These are phyloP conservation scores for Dactylellina cionopaga DNA, from an alignment of 2,329 filamentous ascomycete species.

Conservation along the genomic window DNA sequence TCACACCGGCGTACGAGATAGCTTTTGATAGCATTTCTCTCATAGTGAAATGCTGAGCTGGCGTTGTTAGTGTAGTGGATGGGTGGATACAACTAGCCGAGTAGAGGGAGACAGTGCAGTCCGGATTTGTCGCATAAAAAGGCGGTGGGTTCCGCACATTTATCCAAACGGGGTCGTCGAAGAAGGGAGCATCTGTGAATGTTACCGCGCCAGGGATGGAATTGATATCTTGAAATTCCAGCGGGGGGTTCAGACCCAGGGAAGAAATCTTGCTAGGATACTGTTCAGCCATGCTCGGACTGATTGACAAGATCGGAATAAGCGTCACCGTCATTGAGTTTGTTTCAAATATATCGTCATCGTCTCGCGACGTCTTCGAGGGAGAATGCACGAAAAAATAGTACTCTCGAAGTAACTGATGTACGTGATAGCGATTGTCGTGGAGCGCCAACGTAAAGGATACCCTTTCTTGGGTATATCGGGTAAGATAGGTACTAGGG, in stretches of 20 bases:
- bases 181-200: slow-evolving; percentile 18
- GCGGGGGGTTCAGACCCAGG: not conserved
- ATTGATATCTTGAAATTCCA: not conserved
- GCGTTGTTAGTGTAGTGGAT: not conserved
- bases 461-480: slow-evolving; percentile 1
- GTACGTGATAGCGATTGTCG: slow-evolving; percentile 12
- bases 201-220: slow-evolving; percentile 12
- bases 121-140: not conserved
- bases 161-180: slow-evolving; percentile 29
- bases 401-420: slow-evolving; percentile 16
- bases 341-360: not conserved
- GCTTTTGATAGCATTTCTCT: slow-evolving; percentile 4
- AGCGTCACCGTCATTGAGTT: slow-evolving; percentile 14
- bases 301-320: not conserved
- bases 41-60: not conserved
- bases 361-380: not conserved
- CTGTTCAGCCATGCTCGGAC: not conserved
- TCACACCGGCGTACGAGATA: not conserved
- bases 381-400: slow-evolving; percentile 20
- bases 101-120: slow-evolving; percentile 15
- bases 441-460: slow-evolving; percentile 24
- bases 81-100: slow-evolving; percentile 5
- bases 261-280: slow-evolving; percentile 1
- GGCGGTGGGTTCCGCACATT: not conserved
- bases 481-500: not conserved